Base-by-base conservation (phyloP, 1,284 basidiomycete genomes). In the Takashimella koratensis region DNA sequence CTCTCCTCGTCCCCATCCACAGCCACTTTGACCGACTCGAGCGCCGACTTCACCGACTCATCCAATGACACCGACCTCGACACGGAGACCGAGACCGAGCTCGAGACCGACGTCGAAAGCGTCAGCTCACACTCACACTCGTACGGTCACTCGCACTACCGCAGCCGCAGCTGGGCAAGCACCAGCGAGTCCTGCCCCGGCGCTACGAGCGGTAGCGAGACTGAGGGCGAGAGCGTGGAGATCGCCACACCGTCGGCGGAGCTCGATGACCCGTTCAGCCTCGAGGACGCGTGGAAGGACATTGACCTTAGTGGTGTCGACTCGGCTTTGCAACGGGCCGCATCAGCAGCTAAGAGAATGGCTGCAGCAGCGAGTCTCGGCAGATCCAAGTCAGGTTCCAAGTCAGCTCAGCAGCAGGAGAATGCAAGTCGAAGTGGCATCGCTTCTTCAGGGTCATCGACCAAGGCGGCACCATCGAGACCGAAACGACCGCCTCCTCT, bases 401-500 rank as follows among this genome's bases (percentile, higher is more conserved):
- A 16, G 30, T 8, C 8, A 8, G 30, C 30, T 36, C 30, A 36
- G 30, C 30, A 36, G 16, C 30, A 36, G 30, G 16, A 36, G 16
- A 36, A 16, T n/a, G n/a, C n/a, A n/a, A n/a, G n/a, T n/a, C n/a
- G n/a, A n/a, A n/a, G n/a, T n/a, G n/a, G n/a, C n/a, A n/a, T n/a
- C n/a, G n/a, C n/a, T n/a, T n/a, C n/a, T n/a, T n/a, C n/a, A n/a
- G n/a, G n/a, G n/a, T n/a, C n/a, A n/a, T n/a, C n/a, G n/a, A n/a
- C n/a, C n/a, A n/a, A n/a, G n/a, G n/a, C n/a, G n/a, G n/a, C n/a
- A n/a, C n/a, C n/a, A n/a, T n/a, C n/a, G n/a, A n/a, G n/a, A n/a
- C n/a, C 47, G n/a, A 49, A 49, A 40, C 47, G 47, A 20, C 47
- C 47, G 5, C 47, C 47, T 3, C 30, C 47, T 16, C 30, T 40